phyloP scores from a whole-genome alignment of 192 early-diverging fungal species.

The Phycomyces blakesleeanus region DNA sequence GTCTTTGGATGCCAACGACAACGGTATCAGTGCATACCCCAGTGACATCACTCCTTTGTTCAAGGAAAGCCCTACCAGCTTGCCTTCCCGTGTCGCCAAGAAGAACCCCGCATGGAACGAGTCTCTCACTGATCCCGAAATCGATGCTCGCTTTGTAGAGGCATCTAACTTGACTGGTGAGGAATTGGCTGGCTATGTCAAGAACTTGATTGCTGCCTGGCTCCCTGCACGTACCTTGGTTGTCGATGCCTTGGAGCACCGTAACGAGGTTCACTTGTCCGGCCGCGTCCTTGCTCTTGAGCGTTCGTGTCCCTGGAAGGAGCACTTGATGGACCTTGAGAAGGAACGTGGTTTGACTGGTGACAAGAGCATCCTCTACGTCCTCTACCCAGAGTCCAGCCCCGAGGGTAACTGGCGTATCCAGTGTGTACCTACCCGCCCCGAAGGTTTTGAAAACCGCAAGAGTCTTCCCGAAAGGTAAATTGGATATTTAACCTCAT shows the following conservation, averaged over 20 bases:
- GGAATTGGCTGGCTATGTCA: slow-evolving; percentile 68
- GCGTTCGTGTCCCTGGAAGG: slow-evolving; percentile 90
- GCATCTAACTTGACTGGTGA: slow-evolving; percentile 74
- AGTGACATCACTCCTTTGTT: slow-evolving; percentile 75
- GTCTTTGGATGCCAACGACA: slow-evolving; percentile 83
- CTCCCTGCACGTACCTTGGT: slow-evolving; percentile 87
- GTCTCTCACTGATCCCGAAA: slow-evolving; percentile 57
- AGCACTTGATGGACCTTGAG: slow-evolving; percentile 75
- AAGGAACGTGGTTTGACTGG: slow-evolving; percentile 48
- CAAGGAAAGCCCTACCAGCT: slow-evolving; percentile 70
- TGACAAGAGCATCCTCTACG: slow-evolving; percentile 60
- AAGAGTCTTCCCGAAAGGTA: slow-evolving; percentile 73
- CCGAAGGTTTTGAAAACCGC: slow-evolving; percentile 63
- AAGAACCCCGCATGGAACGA: slow-evolving; percentile 97
- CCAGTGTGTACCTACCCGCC: slow-evolving; percentile 61
- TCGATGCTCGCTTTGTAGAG: slow-evolving; percentile 61
- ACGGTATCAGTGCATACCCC: slow-evolving; percentile 89
- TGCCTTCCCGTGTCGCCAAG: slow-evolving; percentile 73
- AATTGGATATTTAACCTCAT: background rate
- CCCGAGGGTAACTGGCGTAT: slow-evolving; percentile 66
- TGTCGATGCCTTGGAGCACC: slow-evolving; percentile 57
- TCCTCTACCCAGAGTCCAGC: slow-evolving; percentile 71
- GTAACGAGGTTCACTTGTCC: slow-evolving; percentile 57
- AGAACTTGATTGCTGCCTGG: slow-evolving; percentile 75
- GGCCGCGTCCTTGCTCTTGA: slow-evolving; percentile 84